Percentiles rank a stretch among this genome's conserved stretches.
These are phyloP conservation scores for Diaporthe sp. DNA, from an alignment of 2,329 filamentous ascomycete genomes.

Conservation along the genomic window DNA sequence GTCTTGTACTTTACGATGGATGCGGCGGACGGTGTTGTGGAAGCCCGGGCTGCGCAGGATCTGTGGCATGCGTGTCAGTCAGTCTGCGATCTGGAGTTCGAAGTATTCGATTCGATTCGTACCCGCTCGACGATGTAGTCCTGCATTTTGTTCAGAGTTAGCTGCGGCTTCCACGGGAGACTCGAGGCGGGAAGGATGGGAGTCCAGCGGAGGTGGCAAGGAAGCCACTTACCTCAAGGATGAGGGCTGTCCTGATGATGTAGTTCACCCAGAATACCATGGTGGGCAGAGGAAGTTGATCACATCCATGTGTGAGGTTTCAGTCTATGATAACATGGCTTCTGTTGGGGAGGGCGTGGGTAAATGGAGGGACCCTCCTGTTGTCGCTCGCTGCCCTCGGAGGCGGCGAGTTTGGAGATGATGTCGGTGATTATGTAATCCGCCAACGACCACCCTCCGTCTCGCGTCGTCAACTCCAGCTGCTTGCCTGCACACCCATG, in stretches of 20 bases:
- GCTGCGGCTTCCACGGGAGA: not conserved
- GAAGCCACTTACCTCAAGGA: conserved; percentile 17
- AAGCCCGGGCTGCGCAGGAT: conserved; percentile 66
- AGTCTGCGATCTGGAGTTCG: not conserved
- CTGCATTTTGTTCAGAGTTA: conserved; percentile 32
- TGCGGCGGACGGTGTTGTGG: conserved; percentile 66
- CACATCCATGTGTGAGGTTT: not conserved
- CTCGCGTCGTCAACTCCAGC: no score
- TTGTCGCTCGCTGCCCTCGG: no score
- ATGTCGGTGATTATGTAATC: conserved; percentile 36
- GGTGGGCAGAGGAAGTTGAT: not conserved
- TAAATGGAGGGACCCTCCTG: not conserved
- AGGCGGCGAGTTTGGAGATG: not conserved
- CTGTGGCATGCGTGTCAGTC: conserved; percentile 48
- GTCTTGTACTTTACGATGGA: conserved; percentile 66
- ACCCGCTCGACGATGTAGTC: conserved; percentile 45
- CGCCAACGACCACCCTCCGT: not conserved
- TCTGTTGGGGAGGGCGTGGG: not conserved
- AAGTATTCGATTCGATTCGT: not conserved
- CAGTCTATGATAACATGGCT: not conserved
- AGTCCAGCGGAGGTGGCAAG: not conserved
- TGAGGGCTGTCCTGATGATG: conserved; percentile 16
- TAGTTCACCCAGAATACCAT: conserved; percentile 38
- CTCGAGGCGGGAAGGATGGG: no score
- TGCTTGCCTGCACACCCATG: not conserved